Percentiles rank a stretch among this genome's conserved stretches.
Evolutionary conservation across 192 early-diverging fungal genomes (phyloP).

Genomic region (Lunasporangiospora selenospora): DNA sequence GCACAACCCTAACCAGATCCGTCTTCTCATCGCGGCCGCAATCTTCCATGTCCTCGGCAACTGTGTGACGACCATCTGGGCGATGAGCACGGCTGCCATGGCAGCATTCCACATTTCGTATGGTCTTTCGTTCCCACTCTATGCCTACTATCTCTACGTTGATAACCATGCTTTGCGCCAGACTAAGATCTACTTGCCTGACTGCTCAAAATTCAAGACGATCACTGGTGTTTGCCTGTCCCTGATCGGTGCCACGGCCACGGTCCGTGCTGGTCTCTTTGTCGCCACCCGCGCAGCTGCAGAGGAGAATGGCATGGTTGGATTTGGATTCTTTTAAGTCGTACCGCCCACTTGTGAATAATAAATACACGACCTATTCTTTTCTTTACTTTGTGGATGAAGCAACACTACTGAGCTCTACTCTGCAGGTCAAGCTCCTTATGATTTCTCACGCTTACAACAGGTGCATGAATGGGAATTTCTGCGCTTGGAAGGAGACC

Average conservation of each 20-base stretch:
- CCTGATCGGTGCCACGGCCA: slow-evolving; percentile 25
- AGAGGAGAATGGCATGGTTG: too few relatives aligned
- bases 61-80: slow-evolving; percentile 49
- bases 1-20: slow-evolving; percentile 42
- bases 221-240: slow-evolving; percentile 4
- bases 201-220: slow-evolving; percentile 40
- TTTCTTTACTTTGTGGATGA: too few relatives aligned
- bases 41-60: slow-evolving; percentile 50
- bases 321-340: too few relatives aligned
- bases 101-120: slow-evolving; percentile 46
- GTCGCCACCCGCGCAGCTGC: slow-evolving; percentile 20
- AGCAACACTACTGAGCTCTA: too few relatives aligned
- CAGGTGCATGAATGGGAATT: too few relatives aligned
- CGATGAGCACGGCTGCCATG: slow-evolving; percentile 30
- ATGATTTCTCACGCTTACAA: too few relatives aligned
- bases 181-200: slow-evolving; percentile 47
- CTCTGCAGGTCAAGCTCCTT: too few relatives aligned
- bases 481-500: too few relatives aligned
- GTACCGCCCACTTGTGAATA: not conserved
- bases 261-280: slow-evolving; percentile 34
- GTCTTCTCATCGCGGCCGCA: slow-evolving; percentile 36
- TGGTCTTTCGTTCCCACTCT: slow-evolving; percentile 30
- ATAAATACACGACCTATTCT: too few relatives aligned
- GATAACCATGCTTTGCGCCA: slow-evolving; percentile 48
- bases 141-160: slow-evolving; percentile 49